phyloP scores from a whole-genome alignment of 1,284 basidiomycete species.

The Boletus subluridellus region DNA sequence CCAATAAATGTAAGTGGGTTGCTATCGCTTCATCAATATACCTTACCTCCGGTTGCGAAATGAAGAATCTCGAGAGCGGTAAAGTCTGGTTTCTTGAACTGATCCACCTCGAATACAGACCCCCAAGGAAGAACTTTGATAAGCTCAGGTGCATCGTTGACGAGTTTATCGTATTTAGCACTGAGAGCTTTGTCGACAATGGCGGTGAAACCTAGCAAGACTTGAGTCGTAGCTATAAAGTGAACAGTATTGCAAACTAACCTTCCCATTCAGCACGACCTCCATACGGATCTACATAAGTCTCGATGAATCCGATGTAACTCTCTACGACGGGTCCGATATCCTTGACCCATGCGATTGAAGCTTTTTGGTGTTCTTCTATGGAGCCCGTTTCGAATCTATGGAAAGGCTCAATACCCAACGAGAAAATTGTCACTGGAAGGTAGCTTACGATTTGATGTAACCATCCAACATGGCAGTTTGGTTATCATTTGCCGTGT shows the following conservation, averaged over 20 bases:
- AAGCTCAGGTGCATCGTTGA: slow-evolving; percentile 68
- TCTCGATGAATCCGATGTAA: slow-evolving; percentile 78
- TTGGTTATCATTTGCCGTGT: slow-evolving; percentile 71
- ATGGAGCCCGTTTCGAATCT: slow-evolving; percentile 76
- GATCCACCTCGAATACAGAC: slow-evolving; percentile 74
- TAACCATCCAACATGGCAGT: slow-evolving; percentile 72
- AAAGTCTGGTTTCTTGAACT: slow-evolving; percentile 83
- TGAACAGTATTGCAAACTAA: slow-evolving; percentile 19
- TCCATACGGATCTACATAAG: slow-evolving; percentile 83
- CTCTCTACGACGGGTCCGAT: slow-evolving; percentile 83
- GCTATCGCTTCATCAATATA: not conserved
- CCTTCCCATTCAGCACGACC: slow-evolving; percentile 86
- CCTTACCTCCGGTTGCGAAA: slow-evolving; percentile 75
- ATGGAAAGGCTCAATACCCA: not conserved
- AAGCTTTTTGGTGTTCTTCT: slow-evolving; percentile 72
- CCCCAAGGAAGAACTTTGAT: slow-evolving; percentile 85
- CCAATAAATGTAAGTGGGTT: not conserved
- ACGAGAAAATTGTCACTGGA: not conserved
- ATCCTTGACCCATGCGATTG: slow-evolving; percentile 80
- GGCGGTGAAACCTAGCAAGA: slow-evolving; percentile 72
- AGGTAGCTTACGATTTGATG: slow-evolving; percentile 62
- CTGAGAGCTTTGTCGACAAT: slow-evolving; percentile 81
- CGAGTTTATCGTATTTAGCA: slow-evolving; percentile 74
- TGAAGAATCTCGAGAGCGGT: slow-evolving; percentile 75
- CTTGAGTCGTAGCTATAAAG: not conserved